A percentile compares a stretch with the other conserved stretches of the same genome.
Conservation (phyloP, 1,284 basidiomycete species). For the Melanopsichium pennsylvanicum region DNA sequence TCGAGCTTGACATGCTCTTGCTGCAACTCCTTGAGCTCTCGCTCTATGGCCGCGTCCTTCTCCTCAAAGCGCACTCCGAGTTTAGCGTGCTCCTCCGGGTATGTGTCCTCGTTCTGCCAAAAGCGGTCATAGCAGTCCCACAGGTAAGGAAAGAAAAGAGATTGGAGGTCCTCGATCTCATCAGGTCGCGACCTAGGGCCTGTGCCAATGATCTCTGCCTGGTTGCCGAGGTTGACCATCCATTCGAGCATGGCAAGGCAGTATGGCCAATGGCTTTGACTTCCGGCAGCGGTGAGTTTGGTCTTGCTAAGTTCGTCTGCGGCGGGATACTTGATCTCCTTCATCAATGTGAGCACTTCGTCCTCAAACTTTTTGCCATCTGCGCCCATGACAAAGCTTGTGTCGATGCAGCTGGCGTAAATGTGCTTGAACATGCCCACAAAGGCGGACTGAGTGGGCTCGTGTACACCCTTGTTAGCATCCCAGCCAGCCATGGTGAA, state of each 20-base stretch:
- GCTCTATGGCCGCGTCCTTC: constrained; percentile 47
- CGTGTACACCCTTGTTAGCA: constrained; percentile 54
- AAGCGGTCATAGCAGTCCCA: constrained; percentile 65
- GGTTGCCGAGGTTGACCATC: constrained; percentile 57
- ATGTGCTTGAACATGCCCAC: constrained; percentile 63
- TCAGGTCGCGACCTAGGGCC: constrained; percentile 52
- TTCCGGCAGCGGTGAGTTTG: constrained; percentile 61
- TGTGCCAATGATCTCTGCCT: constrained; percentile 44
- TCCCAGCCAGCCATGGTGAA: constrained; percentile 59
- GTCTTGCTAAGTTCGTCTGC: constrained; percentile 64
- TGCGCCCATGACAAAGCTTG: constrained; percentile 52
- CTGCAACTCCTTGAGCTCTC: constrained; percentile 48
- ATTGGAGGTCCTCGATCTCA: constrained; percentile 56
- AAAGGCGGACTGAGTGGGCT: constrained; percentile 62
- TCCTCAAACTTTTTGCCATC: constrained; percentile 63
- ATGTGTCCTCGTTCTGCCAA: constrained; percentile 64
- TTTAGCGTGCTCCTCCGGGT: constrained; percentile 59
- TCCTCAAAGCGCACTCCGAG: constrained; percentile 55
- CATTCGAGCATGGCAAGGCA: constrained; percentile 64
- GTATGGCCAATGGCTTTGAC: constrained; percentile 63
- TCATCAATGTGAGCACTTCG: constrained; percentile 59
- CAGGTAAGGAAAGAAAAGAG: constrained; percentile 61
- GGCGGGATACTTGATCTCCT: constrained; percentile 63
- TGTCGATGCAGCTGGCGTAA: constrained; percentile 58
- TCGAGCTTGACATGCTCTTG: constrained; percentile 47